A percentile compares a stretch with the other conserved stretches of the same genome.
phyloP scores from a whole-genome alignment of 331 rosid species.

The Pyracantha coccinea region DNA sequence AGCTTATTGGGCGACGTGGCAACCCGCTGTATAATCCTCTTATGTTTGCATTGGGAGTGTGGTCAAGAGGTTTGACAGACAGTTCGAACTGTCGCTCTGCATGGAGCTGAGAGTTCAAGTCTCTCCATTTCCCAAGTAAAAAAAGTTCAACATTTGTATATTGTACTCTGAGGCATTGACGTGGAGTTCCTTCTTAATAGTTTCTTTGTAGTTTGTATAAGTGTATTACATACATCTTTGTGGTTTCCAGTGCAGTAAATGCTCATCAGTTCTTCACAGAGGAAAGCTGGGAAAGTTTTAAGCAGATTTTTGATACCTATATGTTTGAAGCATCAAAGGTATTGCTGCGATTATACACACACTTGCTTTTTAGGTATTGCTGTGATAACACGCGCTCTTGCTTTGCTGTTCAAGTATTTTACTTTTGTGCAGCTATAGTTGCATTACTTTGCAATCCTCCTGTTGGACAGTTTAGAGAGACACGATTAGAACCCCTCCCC shows the following conservation, averaged over 20 bases:
- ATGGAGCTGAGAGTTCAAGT: slow-evolving; percentile 99
- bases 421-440: not conserved
- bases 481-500: too few species aligned
- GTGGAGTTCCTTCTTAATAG: not conserved
- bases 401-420: not conserved
- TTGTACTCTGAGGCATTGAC: slow-evolving; percentile 14
- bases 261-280: slow-evolving; percentile 97
- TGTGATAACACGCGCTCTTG: not conserved
- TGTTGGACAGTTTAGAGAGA: not conserved
- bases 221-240: slow-evolving; percentile 30
- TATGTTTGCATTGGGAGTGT: slow-evolving; percentile 74
- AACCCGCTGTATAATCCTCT: slow-evolving; percentile 84
- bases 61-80: slow-evolving; percentile 99
- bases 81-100: slow-evolving; percentile 92
- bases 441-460: not conserved
- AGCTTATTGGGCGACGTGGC: slow-evolving; percentile 98
- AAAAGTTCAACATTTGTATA: slow-evolving; percentile 16
- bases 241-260: slow-evolving; percentile 77
- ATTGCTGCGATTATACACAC: not conserved
- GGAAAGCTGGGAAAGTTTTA: slow-evolving; percentile 91
- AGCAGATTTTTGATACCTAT: slow-evolving; percentile 74
- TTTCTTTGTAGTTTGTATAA: slow-evolving; percentile 20
- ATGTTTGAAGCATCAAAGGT: slow-evolving; percentile 98
- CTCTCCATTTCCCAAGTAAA: slow-evolving; percentile 96
- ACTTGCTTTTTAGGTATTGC: slow-evolving; percentile 45